A percentile compares a stretch with the other conserved stretches of the same genome.
phyloP scores from a whole-genome alignment of 139 green algal species.

The Micromonas pusilla region DNA sequence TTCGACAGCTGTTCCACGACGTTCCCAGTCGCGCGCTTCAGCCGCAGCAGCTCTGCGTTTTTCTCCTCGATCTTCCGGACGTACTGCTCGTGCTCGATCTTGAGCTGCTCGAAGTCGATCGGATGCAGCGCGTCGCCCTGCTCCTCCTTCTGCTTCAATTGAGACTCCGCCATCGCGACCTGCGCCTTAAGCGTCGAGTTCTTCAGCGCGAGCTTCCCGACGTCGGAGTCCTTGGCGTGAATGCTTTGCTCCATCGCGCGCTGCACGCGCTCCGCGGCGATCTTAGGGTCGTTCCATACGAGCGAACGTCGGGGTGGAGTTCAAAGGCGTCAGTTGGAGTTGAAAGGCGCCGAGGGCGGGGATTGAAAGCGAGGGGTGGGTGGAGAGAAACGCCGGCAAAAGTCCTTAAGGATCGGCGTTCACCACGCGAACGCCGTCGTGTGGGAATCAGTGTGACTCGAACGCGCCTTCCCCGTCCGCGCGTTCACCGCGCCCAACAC shows the following conservation, averaged over 20 bases:
- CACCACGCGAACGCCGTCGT: no score
- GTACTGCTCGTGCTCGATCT: constrained; percentile 86
- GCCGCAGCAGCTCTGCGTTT: constrained; percentile 70
- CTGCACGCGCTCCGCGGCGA: constrained; percentile 2
- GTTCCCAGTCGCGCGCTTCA: constrained; percentile 64
- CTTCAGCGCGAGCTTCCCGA: constrained; percentile 69
- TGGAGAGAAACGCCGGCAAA: no score
- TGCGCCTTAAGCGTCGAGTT: constrained; percentile 59
- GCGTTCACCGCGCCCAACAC: constrained; percentile 68
- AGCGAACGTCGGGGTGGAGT: no score
- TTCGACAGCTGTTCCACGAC: constrained; percentile 40
- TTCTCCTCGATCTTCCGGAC: constrained; percentile 71
- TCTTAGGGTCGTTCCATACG: no score
- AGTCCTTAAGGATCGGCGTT: no score
- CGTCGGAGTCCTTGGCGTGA: constrained; percentile 39
- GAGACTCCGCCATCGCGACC: constrained; percentile 57
- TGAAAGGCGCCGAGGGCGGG: no score
- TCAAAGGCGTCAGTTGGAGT: no score
- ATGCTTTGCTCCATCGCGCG: not conserved
- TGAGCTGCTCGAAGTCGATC: constrained; percentile 86
- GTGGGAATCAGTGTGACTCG: no score
- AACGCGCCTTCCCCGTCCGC: constrained; percentile 59
- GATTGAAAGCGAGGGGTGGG: no score
- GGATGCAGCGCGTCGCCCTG: constrained; percentile 69
- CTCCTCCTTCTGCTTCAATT: constrained; percentile 71